A percentile compares a stretch with the other conserved stretches of the same genome.
These are phyloP conservation scores for Raffaelea deltoideospora DNA, from an alignment of 2,329 filamentous ascomycete species.

Conservation along the genomic window DNA sequence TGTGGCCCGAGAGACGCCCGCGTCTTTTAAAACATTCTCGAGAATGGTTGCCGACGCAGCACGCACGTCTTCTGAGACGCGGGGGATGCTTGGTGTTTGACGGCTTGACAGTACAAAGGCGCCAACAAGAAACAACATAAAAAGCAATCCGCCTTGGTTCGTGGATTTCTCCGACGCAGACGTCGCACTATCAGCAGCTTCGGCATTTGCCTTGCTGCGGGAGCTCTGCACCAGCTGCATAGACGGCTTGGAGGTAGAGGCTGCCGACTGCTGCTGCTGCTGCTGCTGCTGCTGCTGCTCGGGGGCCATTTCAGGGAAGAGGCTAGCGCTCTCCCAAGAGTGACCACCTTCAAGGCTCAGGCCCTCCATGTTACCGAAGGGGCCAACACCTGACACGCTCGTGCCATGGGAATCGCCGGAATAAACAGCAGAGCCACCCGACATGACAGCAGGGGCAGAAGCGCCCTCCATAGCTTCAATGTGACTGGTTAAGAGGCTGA, in stretches of 20 bases:
- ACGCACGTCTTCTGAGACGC: constrained; percentile 67
- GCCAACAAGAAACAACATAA: constrained; percentile 93
- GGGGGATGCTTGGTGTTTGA: constrained; percentile 56
- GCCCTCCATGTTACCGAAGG: constrained; percentile 57
- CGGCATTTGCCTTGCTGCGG: constrained; percentile 32
- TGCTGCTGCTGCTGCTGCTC: constrained; percentile 17
- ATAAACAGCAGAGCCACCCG: not conserved
- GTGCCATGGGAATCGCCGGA: not conserved
- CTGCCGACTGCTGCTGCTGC: constrained; percentile 4
- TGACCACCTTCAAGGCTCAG: too few relatives aligned
- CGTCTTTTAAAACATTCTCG: constrained; percentile 70
- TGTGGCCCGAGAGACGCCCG: constrained; percentile 36
- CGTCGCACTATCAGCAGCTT: constrained; percentile 8
- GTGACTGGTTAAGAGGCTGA: constrained; percentile 63
- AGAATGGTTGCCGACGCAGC: constrained; percentile 64
- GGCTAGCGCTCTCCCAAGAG: too few relatives aligned
- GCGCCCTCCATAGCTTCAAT: constrained; percentile 55
- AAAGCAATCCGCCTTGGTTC: constrained; percentile 68
- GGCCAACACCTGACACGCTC: constrained; percentile 47
- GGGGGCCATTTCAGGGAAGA: too few relatives aligned
- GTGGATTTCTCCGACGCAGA: constrained; percentile 44
- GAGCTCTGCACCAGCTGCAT: constrained; percentile 33
- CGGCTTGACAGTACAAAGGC: constrained; percentile 89
- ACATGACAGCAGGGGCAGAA: constrained; percentile 10
- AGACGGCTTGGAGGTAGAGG: constrained; percentile 49